A percentile compares a stretch with the other conserved stretches of the same genome.
These are phyloP conservation scores for Diaporthe sp. DNA, from an alignment of 2,329 filamentous ascomycete genomes.

Conservation along the genomic window DNA sequence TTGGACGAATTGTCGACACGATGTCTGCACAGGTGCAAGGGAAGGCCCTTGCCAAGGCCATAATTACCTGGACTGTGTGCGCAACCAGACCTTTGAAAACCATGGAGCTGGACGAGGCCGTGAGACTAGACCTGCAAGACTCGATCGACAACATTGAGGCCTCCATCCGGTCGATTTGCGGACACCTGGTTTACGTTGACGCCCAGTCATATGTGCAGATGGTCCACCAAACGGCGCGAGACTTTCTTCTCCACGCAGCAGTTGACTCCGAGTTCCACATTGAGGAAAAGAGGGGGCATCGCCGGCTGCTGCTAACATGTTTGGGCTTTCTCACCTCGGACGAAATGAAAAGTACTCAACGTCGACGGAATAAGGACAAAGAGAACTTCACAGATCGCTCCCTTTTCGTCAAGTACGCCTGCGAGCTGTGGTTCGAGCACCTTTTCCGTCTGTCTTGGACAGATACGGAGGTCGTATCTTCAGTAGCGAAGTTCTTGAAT, in stretches of 20 bases:
- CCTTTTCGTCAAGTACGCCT: not conserved
- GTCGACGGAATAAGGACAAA: not conserved
- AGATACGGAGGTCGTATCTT: not conserved
- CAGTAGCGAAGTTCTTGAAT: not conserved
- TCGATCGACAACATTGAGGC: not conserved
- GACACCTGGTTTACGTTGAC: not conserved
- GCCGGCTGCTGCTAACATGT: not conserved
- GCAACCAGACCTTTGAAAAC: not conserved
- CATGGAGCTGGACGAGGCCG: not conserved
- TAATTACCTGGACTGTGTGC: not conserved
- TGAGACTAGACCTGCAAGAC: not conserved
- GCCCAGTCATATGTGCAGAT: not conserved
- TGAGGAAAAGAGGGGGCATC: not conserved
- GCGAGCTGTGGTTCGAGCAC: not conserved
- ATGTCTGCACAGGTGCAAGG: not conserved
- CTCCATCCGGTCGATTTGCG: not conserved
- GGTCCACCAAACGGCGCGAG: not conserved
- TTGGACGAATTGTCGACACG: not conserved
- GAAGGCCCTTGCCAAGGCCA: not conserved
- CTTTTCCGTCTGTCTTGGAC: not conserved
- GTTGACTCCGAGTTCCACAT: not conserved
- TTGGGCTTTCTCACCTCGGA: not conserved
- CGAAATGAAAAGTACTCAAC: not conserved
- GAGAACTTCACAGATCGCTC: not conserved
- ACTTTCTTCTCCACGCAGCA: not conserved